phyloP scores from a whole-genome alignment of 2,329 filamentous ascomycete genomes.

The Pestalotiopsis sp. region DNA sequence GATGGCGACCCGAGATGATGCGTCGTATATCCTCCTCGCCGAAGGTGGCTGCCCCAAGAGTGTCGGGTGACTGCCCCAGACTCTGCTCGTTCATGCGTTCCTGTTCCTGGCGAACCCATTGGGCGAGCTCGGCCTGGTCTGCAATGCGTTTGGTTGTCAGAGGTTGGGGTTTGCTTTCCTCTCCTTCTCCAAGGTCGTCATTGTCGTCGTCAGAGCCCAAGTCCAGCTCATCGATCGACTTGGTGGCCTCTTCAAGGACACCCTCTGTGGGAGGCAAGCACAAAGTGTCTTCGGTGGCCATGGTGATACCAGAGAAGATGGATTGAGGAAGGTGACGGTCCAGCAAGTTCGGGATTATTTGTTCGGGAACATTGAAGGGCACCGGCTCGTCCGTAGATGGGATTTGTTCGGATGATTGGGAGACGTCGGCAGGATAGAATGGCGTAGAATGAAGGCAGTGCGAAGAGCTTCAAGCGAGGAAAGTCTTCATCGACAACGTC shows the following conservation, averaged over 20 bases:
- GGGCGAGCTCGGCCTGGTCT: slow-evolving; percentile 18
- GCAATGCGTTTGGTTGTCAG: slow-evolving; percentile 1
- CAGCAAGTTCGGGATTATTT: neutral
- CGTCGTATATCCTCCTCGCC: neutral
- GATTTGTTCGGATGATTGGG: no score
- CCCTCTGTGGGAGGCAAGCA: neutral
- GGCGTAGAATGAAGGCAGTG: no score
- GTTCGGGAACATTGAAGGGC: no score
- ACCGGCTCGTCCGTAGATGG: no score
- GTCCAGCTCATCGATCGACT: slow-evolving; percentile 21
- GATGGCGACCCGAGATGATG: slow-evolving; percentile 22
- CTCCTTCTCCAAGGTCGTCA: slow-evolving; percentile 14
- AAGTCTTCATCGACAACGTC: no score
- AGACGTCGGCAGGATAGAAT: no score
- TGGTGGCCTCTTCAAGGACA: neutral
- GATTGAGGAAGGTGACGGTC: neutral
- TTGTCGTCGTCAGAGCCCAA: neutral
- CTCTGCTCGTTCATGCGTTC: slow-evolving; percentile 16
- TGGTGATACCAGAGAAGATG: neutral
- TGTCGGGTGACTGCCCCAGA: neutral
- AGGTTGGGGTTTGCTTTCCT: slow-evolving; percentile 15
- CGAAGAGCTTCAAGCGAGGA: no score
- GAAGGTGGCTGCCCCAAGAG: neutral
- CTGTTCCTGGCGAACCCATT: slow-evolving; percentile 25
- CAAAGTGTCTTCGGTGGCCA: neutral